Percentiles rank a stretch among this genome's conserved stretches.
These are phyloP conservation scores for Entamoeba histolytica DNA, from an alignment of 208 protist species.

Conservation along the genomic window DNA sequence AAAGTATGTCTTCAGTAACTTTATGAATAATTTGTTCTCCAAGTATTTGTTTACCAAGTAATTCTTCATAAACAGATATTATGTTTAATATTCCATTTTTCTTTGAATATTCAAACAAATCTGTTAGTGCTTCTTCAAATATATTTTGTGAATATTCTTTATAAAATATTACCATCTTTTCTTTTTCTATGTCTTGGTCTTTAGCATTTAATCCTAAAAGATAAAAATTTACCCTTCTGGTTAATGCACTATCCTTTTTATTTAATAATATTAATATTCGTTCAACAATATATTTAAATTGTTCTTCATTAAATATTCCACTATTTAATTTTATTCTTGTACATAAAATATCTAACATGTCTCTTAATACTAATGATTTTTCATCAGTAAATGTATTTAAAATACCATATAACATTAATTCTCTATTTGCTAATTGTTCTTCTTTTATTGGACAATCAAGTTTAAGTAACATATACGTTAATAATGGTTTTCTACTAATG, in stretches of 20 bases:
- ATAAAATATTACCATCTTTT: background rate
- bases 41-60: background rate
- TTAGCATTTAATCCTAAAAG: background rate
- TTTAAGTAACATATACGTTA: background rate
- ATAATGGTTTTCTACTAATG: background rate
- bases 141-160: background rate
- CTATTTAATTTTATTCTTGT: background rate
- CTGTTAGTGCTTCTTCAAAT: background rate
- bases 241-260: background rate
- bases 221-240: background rate
- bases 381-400: background rate
- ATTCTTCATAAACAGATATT: background rate
- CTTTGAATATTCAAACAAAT: background rate
- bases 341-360: background rate
- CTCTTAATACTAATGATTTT: background rate
- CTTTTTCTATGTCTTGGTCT: background rate
- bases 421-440: background rate
- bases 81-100: background rate
- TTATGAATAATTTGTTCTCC: background rate
- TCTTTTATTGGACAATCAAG: background rate
- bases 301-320: background rate
- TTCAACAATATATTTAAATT: background rate
- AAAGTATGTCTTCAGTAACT: background rate
- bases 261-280: background rate
- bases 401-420: background rate